A percentile compares a stretch with the other conserved stretches of the same genome.
These are phyloP conservation scores for Hanseniaspora gamundiae DNA, from an alignment of 1,139 yeast species.

Conservation along the genomic window DNA sequence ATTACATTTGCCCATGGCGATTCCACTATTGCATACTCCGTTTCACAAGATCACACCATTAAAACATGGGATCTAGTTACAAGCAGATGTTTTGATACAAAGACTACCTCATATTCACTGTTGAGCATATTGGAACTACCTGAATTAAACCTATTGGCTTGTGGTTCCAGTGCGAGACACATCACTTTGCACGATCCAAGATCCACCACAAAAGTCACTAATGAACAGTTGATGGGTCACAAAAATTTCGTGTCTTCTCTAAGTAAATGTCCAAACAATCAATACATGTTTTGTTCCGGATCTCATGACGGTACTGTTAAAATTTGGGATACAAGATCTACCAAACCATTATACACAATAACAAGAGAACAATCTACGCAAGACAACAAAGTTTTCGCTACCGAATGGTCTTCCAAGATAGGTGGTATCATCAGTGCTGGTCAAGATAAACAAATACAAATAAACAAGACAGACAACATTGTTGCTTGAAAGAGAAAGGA, in stretches of 20 bases:
- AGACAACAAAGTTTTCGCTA: constrained; percentile 65
- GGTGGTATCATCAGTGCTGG: constrained; percentile 86
- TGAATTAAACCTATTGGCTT: constrained; percentile 55
- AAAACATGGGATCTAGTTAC: constrained; percentile 95
- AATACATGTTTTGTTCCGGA: constrained; percentile 73
- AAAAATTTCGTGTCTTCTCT: constrained; percentile 79
- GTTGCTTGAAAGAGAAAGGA: neutral
- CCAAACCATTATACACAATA: constrained; percentile 74
- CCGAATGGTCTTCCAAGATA: constrained; percentile 66
- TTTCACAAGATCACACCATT: constrained; percentile 88
- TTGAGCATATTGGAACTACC: constrained; percentile 64
- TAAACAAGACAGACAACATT: constrained; percentile 44
- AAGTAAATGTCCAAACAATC: constrained; percentile 60
- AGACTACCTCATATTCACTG: constrained; percentile 78
- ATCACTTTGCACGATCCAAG: constrained; percentile 90
- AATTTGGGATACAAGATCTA: constrained; percentile 92
- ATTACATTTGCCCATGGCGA: constrained; percentile 65
- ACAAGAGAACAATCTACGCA: constrained; percentile 46
- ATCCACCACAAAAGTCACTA: constrained; percentile 40
- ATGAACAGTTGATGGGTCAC: constrained; percentile 74
- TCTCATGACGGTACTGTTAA: constrained; percentile 94
- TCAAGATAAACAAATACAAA: constrained; percentile 83
- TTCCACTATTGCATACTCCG: constrained; percentile 77
- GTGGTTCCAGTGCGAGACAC: constrained; percentile 95
- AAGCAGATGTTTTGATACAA: constrained; percentile 70